A percentile compares a stretch with the other conserved stretches of the same genome.
phyloP scores from a whole-genome alignment of 257 asterid species.

The Plantago elongata region DNA sequence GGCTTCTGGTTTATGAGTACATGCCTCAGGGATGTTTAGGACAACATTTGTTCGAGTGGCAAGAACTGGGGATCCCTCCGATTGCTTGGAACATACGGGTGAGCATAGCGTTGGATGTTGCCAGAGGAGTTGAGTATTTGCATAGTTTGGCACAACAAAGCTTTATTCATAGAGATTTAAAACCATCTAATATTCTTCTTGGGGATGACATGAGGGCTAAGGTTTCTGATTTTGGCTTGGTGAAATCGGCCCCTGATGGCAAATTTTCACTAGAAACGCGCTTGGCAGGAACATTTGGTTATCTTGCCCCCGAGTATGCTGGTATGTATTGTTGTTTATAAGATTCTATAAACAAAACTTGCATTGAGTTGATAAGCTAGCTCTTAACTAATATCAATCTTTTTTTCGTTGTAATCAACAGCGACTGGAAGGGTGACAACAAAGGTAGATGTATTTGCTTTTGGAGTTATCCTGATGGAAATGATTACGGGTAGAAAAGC shows the following conservation, averaged over 20 bases:
- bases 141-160: constrained; percentile 71
- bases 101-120: constrained; percentile 69
- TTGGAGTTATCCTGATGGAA: constrained; percentile 89
- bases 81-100: constrained; percentile 70
- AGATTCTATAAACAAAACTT: too few relatives aligned
- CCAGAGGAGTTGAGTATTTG: constrained; percentile 84
- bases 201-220: constrained; percentile 87
- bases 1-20: constrained; percentile 76
- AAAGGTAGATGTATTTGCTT: constrained; percentile 77
- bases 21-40: constrained; percentile 84
- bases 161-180: constrained; percentile 86
- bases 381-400: too few relatives aligned
- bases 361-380: too few relatives aligned
- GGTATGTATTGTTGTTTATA: constrained; percentile 34
- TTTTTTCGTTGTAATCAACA: constrained; percentile 21
- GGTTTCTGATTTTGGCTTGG: constrained; percentile 93
- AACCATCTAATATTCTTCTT: constrained; percentile 77
- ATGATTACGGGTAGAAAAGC: constrained; percentile 67
- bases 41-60: constrained; percentile 46
- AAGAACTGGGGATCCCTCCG: constrained; percentile 27
- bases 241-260: constrained; percentile 63
- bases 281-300: constrained; percentile 93
- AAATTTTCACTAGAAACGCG: constrained; percentile 56
- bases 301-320: constrained; percentile 95
- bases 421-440: constrained; percentile 89